Evolutionary conservation across 2,329 filamentous ascomycete species (phyloP).

Genomic region (Fusarium falciforme): DNA sequence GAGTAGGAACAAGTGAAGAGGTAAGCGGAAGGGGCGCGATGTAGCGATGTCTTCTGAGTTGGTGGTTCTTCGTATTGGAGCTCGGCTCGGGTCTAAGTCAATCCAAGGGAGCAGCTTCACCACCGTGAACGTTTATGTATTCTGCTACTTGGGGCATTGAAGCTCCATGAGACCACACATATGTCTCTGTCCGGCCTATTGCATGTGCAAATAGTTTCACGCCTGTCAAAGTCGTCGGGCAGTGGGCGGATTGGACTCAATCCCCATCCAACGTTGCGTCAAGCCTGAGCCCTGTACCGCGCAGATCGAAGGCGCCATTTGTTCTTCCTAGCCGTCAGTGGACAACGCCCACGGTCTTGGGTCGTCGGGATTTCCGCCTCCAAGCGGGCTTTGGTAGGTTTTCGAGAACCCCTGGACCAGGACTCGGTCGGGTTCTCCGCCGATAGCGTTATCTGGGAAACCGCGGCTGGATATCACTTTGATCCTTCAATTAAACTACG

Average conservation of each 20-base stretch:
- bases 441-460: background rate
- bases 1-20: background rate
- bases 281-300: background rate
- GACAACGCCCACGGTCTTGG: background rate
- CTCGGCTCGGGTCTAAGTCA: background rate
- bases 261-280: background rate
- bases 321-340: background rate
- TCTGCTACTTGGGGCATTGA: background rate
- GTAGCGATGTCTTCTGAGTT: background rate
- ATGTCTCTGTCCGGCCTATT: background rate
- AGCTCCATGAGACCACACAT: background rate
- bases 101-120: background rate
- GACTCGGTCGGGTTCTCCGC: background rate
- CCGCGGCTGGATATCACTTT: background rate
- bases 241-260: background rate
- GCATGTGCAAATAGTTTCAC: background rate
- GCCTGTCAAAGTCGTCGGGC: background rate
- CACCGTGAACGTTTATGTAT: background rate
- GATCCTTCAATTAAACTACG: background rate
- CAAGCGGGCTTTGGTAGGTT: background rate
- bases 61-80: background rate
- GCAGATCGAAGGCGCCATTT: background rate
- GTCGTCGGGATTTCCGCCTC: background rate
- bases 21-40: background rate
- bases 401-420: background rate